Evolutionary conservation across 768 basidiomycete genomes (phyloP), one percentile per base, ranked within the genome.

Genomic region (Pisolithus orientalis): DNA sequence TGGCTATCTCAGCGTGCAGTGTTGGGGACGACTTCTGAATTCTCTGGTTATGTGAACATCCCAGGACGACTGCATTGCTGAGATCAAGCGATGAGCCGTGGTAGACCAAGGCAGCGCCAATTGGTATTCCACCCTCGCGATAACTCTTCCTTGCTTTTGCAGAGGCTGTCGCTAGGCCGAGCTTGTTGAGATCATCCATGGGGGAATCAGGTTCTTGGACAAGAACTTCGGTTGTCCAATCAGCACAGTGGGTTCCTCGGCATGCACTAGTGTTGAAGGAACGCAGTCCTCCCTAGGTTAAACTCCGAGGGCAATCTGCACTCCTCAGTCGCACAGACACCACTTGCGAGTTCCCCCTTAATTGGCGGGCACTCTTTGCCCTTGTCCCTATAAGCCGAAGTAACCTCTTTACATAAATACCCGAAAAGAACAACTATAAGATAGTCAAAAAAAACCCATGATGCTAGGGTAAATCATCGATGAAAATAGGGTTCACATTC

Each of bases 401-500:
- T 34, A 34, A 34, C 11, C 5, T 13, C 34, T 34, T 32, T 9
- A 10, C 10, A 11, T 10, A 32, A 32, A 32, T 32, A 32, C 9
- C 9, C 9, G 10, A 13, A 14, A 34, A 11, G 5, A 34, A 34
- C 32, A 34, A 34, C 1, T 14, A 34, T 34, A 13, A 34, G 3
- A 34, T 34, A 34, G 34, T 34, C 14, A 14, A 4, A 14, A 4
- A 14, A 34, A 34, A 13, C 5, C 34, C 2, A 34, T 4, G 34
- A 34, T 5, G 10, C 38, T 56, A 64, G 13, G 56, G 60, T 54
- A 47, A 51, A 53, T 85, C 85, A 37, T 87, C 83, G 47, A 88
- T 80, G 68, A 94, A 96, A 56, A 97, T 93, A 31, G 72, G 65
- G 43, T 91, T 90, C 11, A 95, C 90, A 21, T 75, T 79, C 53